Percentiles rank a stretch among this genome's conserved stretches.
These are phyloP conservation scores for Strobilomyces confusus DNA, from an alignment of 768 basidiomycete genomes.

Conservation along the genomic window DNA sequence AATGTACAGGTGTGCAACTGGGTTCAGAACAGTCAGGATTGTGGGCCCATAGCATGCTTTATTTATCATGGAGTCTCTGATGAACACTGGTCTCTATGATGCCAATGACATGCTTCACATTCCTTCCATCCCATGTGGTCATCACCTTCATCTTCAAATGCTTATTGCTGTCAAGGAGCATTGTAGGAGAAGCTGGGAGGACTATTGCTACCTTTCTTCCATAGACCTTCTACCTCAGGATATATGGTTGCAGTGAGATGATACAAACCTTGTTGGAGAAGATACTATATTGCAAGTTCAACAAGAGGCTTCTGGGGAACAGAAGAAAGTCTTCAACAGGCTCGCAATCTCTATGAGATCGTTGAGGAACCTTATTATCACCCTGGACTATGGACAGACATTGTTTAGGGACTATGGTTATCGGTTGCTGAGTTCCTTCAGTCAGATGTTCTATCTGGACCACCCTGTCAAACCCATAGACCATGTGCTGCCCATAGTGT, in stretches of 20 bases:
- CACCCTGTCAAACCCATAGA: neutral
- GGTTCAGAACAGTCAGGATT: neutral
- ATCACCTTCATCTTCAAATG: neutral
- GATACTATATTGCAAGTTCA: neutral
- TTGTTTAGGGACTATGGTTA: conserved; percentile 5
- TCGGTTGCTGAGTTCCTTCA: neutral
- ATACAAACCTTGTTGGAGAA: neutral
- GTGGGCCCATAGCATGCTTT: conserved; percentile 5
- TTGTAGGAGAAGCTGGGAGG: conserved; percentile 1
- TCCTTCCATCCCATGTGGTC: neutral
- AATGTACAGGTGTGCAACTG: neutral
- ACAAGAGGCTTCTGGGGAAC: neutral
- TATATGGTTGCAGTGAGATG: neutral
- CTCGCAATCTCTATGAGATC: conserved; percentile 1
- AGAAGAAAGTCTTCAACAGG: conserved; percentile 2
- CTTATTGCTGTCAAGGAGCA: neutral
- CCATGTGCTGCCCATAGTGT: no score
- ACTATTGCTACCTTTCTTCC: conserved; percentile 1
- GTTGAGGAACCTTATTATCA: neutral
- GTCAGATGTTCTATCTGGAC: conserved; percentile 9
- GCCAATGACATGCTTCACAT: neutral
- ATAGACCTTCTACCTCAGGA: neutral
- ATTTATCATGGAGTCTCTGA: conserved; percentile 1
- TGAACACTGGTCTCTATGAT: neutral
- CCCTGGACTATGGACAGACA: neutral